Evolutionary conservation across 345 rosid genomes (phyloP), one percentile per base, ranked within the genome.

Genomic region (Citrus cavaleriei): DNA sequence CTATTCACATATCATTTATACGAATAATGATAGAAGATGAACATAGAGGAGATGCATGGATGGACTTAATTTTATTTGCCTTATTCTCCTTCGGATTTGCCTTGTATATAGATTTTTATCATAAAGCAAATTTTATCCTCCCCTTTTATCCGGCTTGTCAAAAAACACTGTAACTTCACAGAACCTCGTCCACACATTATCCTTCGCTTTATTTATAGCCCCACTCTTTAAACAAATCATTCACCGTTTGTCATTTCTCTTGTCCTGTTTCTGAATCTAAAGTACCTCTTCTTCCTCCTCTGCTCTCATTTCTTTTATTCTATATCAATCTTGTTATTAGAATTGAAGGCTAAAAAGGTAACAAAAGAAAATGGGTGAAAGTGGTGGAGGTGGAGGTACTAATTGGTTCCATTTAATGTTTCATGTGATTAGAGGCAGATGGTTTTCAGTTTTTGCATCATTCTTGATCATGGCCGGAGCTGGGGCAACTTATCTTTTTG

Each of bases 391-490:
- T 19, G 74, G 49, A 0, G 57, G 49, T 38, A 82, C 60, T 16
- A 91, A 87, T 35, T 22, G 40, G 38, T 30, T 74, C 60, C 72
- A 68, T 68, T 92, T 94, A 79, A 58, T 87, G 54, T 66, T 84
- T 1, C 90, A 91, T 75, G 74, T 91, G 35, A 10, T 94, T 10
- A 74, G 64, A 21, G 97, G 97, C 55, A 84, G 98, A 83, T 94
- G 97, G 98, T 94, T 94, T 82, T 86, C 93, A n/a, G 91, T 93
- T 19, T 94, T 91, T 80, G 98, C 97, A 1, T 89, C 98, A 0
- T 94, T 93, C 84, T 83, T 94, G 68, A 88, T 94, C 79, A 94
- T 94, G 98, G 89, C 93, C 13, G 95, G 97, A 27, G 95, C 98
- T 22, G 97, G 98, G 6, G 96, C 93, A 14, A 94, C 98, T 0